These are phyloP conservation scores for Emmonsia crescens DNA, from an alignment of 2,329 filamentous ascomycete species.

Conservation along the genomic window DNA sequence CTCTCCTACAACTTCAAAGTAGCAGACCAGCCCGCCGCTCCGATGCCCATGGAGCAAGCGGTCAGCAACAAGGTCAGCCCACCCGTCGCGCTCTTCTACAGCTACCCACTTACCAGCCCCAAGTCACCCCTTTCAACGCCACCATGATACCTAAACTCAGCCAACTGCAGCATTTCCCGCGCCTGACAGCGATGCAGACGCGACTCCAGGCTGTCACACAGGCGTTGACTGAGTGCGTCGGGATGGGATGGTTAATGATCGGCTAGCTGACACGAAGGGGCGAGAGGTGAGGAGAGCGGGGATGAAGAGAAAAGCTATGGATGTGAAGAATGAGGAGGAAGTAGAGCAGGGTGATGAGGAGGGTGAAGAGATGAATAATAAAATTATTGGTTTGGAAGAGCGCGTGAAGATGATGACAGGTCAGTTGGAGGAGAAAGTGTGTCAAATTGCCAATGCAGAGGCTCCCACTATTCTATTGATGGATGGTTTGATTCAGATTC, in stretches of 20 bases:
- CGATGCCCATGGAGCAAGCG: not conserved
- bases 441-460: conserved; percentile 47
- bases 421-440: conserved; percentile 47
- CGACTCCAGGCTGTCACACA: conserved; percentile 38
- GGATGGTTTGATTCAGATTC: conserved; percentile 35
- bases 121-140: conserved; percentile 40
- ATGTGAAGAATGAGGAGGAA: conserved; percentile 22
- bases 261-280: conserved; percentile 31
- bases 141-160: conserved; percentile 38
- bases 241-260: conserved; percentile 49
- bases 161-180: conserved; percentile 32
- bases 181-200: conserved; percentile 36
- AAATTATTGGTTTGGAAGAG: conserved; percentile 32
- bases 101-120: conserved; percentile 44
- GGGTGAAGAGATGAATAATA: conserved; percentile 22
- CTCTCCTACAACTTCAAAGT: not conserved
- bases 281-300: conserved; percentile 21
- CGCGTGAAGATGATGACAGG: conserved; percentile 43
- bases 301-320: conserved; percentile 3
- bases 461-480: conserved; percentile 36
- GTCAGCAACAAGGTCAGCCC: not conserved
- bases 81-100: conserved; percentile 9
- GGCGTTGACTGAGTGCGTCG: conserved; percentile 40
- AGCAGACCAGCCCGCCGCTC: not conserved
- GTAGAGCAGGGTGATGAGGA: not conserved